phyloP scores from a whole-genome alignment of 768 basidiomycete genomes.

The Podaxis sp. region DNA sequence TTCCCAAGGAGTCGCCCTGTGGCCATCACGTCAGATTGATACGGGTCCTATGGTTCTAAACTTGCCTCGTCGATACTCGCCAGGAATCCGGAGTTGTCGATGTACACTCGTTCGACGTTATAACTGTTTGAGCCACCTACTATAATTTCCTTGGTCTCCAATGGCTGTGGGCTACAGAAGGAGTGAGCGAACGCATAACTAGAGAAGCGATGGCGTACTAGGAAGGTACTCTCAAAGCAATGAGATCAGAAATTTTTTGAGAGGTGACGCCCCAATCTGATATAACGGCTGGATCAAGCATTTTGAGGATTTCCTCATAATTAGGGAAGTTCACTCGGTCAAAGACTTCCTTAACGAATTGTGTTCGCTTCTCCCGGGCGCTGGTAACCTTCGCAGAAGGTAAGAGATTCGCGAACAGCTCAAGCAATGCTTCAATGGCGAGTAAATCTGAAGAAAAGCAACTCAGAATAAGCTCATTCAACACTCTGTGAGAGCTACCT shows the following conservation, averaged over 20 bases:
- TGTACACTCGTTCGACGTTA: conserved; percentile 43
- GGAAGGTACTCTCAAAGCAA: conserved; percentile 43
- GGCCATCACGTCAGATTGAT: conserved; percentile 3
- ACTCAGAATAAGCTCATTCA: conserved; percentile 5
- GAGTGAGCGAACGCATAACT: conserved; percentile 1
- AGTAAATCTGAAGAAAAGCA: conserved; percentile 43
- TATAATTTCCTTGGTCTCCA: conserved; percentile 39
- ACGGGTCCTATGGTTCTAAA: neutral
- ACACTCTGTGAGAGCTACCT: conserved; percentile 29
- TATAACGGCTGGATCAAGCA: conserved; percentile 39
- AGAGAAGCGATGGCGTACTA: conserved; percentile 38
- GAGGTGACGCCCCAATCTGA: conserved; percentile 55
- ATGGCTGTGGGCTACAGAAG: conserved; percentile 55
- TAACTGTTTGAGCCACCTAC: conserved; percentile 31
- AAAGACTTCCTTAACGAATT: conserved; percentile 55
- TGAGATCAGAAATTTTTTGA: conserved; percentile 41
- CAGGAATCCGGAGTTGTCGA: conserved; percentile 51
- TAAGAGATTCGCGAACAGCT: conserved; percentile 54
- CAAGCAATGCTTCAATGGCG: conserved; percentile 53
- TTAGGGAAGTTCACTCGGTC: conserved; percentile 34
- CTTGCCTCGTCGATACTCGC: conserved; percentile 45
- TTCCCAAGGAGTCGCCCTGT: conserved; percentile 53
- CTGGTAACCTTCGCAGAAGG: conserved; percentile 36
- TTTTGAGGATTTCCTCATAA: conserved; percentile 33
- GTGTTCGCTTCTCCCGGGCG: conserved; percentile 32